These are phyloP conservation scores for Ceratobasidium sp. DNA, from an alignment of 1,284 basidiomycete genomes.

Conservation along the genomic window DNA sequence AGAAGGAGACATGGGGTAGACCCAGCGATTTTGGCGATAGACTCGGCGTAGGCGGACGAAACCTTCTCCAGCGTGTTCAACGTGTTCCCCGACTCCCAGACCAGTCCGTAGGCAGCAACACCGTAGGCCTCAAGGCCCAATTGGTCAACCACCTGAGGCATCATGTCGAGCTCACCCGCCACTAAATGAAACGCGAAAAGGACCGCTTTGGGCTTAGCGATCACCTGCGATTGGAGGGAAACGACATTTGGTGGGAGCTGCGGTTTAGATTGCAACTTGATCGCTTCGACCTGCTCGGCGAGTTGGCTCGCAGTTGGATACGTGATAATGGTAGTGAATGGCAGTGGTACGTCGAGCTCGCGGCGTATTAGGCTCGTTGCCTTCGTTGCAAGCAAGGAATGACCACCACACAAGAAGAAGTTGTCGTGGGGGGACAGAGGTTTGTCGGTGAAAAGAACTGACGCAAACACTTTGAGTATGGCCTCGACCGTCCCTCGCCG, in stretches of 20 bases:
- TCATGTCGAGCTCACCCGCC: neutral
- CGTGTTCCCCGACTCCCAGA: neutral
- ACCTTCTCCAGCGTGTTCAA: neutral
- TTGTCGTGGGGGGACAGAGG: neutral
- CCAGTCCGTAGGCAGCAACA: neutral
- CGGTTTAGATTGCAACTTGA: neutral
- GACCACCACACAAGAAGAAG: neutral
- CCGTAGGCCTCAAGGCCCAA: neutral
- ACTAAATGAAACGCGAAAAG: neutral
- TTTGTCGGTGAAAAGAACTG: conserved; percentile 1
- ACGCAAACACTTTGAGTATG: neutral
- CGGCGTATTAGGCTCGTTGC: neutral
- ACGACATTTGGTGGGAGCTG: neutral
- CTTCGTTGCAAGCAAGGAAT: neutral
- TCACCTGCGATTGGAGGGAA: neutral
- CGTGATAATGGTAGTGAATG: conserved; percentile 7
- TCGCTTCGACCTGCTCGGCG: neutral
- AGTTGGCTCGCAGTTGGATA: neutral
- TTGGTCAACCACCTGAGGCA: neutral
- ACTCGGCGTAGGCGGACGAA: neutral
- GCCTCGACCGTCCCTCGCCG: neutral
- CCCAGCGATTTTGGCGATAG: neutral
- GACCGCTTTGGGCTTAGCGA: neutral
- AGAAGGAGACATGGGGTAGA: neutral
- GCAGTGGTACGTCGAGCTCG: neutral